Evolutionary conservation across 768 basidiomycete genomes (phyloP), one percentile per base, ranked within the genome.

Genomic region (Russula olivacea): DNA sequence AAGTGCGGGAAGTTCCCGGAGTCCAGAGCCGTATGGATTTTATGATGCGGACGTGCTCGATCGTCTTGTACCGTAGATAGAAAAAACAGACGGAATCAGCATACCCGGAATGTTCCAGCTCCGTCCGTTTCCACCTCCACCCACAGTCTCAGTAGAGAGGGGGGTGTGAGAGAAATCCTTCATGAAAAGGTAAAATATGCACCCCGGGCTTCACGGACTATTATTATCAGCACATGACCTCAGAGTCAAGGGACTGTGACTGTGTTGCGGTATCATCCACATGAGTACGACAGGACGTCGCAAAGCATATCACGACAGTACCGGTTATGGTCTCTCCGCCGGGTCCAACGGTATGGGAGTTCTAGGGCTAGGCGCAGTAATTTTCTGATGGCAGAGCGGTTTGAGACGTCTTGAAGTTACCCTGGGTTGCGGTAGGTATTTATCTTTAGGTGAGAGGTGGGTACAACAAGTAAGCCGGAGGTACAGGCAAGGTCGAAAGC

Each of bases 41-140:
- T 58, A 32, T 47, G 32, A 21, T 34, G 7, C 47, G 21, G 48
- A 34, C 11, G 17, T 10, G 47, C 34, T 48, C 34, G 50, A 52
- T 59, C 58, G 50, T 59, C 21, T 45, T 43, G 50, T 23, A 34
- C 50, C 50, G 43, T 41, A 43, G 40, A 41, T n/a, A 21, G 58
- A 5, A 59, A 52, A 32, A 11, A 32, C 1, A 59, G 40, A 43
- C 50, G 51, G 41, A 34, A 8, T 12, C 21, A 25, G 10, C 12
- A 17, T n/a, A 28, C 28, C 51, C 52, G 59, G 23, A 10, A 15
- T 30, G n/a, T 59, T 28, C 9, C 11, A 25, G 40, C 19, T 8
- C 4, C n/a, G n/a, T 21, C 43, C 7, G 34, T 34, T 1, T 34
- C 34, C 17, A n/a, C 17, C 6, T 5, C 5, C 25, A 48, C 23